phyloP scores from a whole-genome alignment of 2,329 filamentous ascomycete species.

The Grosmannia huntii region DNA sequence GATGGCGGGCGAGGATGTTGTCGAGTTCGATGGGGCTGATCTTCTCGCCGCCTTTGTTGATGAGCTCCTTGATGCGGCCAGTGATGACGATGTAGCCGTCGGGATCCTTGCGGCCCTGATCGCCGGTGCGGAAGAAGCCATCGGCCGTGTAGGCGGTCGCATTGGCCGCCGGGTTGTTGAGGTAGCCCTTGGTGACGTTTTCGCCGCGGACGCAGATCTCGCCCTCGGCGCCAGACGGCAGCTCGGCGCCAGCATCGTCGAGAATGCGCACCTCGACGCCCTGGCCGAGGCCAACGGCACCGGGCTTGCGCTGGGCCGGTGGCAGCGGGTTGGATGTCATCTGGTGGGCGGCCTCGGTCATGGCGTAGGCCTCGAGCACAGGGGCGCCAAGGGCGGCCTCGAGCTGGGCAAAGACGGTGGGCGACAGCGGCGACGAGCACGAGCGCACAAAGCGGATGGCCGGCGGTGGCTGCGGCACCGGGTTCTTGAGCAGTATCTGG shows the following conservation, averaged over 20 bases:
- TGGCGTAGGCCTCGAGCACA: constrained; percentile 81
- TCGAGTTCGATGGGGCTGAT: constrained; percentile 82
- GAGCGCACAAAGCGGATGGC: constrained; percentile 77
- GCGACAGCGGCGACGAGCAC: constrained; percentile 72
- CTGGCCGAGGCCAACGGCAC: constrained; percentile 71
- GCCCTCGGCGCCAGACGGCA: constrained; percentile 56
- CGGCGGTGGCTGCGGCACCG: constrained; percentile 53
- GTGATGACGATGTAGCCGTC: constrained; percentile 80
- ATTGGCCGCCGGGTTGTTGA: constrained; percentile 73
- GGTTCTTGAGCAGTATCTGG: constrained; percentile 70
- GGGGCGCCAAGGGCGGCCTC: constrained; percentile 65
- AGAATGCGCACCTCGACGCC: constrained; percentile 74
- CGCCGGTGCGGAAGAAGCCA: constrained; percentile 81
- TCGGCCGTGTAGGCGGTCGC: constrained; percentile 56
- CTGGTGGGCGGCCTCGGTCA: constrained; percentile 82
- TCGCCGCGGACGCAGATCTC: constrained; percentile 75
- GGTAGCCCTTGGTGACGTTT: constrained; percentile 74
- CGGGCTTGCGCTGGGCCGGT: constrained; percentile 60
- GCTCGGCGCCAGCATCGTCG: constrained; percentile 53
- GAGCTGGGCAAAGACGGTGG: constrained; percentile 68
- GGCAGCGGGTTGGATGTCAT: constrained; percentile 70
- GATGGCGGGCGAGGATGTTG: constrained; percentile 65
- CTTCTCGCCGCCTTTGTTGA: constrained; percentile 84
- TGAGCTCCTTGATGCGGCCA: constrained; percentile 85
- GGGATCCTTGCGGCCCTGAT: constrained; percentile 68